Conservation (phyloP, 768 basidiomycete species). For the Leccinellum rugosiceps region DNA sequence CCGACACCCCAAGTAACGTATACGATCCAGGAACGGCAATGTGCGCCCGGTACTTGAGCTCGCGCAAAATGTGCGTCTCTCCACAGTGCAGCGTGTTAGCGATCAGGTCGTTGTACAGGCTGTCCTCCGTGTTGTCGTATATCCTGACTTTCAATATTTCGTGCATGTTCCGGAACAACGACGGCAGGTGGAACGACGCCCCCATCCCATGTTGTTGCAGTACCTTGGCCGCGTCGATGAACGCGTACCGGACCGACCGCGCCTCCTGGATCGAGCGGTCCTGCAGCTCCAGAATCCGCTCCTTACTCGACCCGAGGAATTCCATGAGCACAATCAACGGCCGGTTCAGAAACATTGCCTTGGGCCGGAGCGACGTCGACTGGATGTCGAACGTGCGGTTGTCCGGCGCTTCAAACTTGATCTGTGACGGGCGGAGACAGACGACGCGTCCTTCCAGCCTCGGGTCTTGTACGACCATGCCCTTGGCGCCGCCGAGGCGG, state of each 20-base stretch:
- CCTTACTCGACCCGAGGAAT: constrained; percentile 35
- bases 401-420: constrained; percentile 43
- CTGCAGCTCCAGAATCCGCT: constrained; percentile 39
- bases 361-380: constrained; percentile 42
- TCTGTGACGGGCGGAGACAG: constrained; percentile 42
- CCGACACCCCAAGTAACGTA: constrained; percentile 52
- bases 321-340: constrained; percentile 50
- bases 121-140: constrained; percentile 2
- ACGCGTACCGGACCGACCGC: constrained; percentile 31
- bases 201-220: constrained; percentile 46
- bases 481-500: constrained; percentile 46
- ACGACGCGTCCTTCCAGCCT: constrained; percentile 34
- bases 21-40: constrained; percentile 47
- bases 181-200: constrained; percentile 42
- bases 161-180: constrained; percentile 38
- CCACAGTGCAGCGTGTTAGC: constrained; percentile 36
- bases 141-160: constrained; percentile 31
- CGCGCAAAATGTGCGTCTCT: constrained; percentile 45
- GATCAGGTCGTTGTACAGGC: constrained; percentile 37
- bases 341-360: constrained; percentile 43
- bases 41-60: constrained; percentile 49
- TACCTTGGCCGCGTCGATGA: constrained; percentile 36
- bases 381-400: constrained; percentile 46
- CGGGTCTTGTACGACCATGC: constrained; percentile 45
- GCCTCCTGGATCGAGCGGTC: constrained; percentile 36